Conservation (phyloP, 2,329 filamentous ascomycete species). For the Claviceps maximensis region DNA sequence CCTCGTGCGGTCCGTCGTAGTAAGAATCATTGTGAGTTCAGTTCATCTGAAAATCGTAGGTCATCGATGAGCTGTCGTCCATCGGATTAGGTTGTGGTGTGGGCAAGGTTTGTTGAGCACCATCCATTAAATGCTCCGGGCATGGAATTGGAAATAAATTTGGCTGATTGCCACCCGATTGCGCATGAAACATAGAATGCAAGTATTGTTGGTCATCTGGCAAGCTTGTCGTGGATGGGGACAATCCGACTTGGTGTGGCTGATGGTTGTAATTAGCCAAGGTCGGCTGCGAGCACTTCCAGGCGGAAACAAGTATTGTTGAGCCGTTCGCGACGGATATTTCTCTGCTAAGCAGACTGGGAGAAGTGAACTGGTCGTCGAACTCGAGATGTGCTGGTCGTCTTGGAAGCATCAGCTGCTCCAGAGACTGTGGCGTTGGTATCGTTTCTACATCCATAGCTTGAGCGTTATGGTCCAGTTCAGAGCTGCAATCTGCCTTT, state of each 20-base stretch:
- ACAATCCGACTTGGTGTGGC: conserved; percentile 3
- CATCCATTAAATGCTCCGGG: conserved; percentile 13
- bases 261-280: conserved; percentile 16
- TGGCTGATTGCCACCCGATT: not conserved
- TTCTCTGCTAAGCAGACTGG: conserved; percentile 21
- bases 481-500: conserved; percentile 8
- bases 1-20: conserved; percentile 9
- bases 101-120: conserved; percentile 10
- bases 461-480: conserved; percentile 7
- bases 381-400: conserved; percentile 18
- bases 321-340: conserved; percentile 20
- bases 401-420: conserved; percentile 25
- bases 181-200: conserved; percentile 1
- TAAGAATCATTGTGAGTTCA: conserved; percentile 11
- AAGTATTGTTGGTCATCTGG: conserved; percentile 5
- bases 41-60: conserved; percentile 14
- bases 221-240: conserved; percentile 1
- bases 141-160: conserved; percentile 8
- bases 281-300: conserved; percentile 18
- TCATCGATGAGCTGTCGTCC: conserved; percentile 12
- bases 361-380: conserved; percentile 14
- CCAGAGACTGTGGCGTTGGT: conserved; percentile 18
- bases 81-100: conserved; percentile 11
- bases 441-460: conserved; percentile 13
- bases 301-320: conserved; percentile 19